Percentiles rank a stretch among this genome's conserved stretches.
phyloP scores from a whole-genome alignment of 257 asterid genomes.

The Fraxinus quadrangulata region DNA sequence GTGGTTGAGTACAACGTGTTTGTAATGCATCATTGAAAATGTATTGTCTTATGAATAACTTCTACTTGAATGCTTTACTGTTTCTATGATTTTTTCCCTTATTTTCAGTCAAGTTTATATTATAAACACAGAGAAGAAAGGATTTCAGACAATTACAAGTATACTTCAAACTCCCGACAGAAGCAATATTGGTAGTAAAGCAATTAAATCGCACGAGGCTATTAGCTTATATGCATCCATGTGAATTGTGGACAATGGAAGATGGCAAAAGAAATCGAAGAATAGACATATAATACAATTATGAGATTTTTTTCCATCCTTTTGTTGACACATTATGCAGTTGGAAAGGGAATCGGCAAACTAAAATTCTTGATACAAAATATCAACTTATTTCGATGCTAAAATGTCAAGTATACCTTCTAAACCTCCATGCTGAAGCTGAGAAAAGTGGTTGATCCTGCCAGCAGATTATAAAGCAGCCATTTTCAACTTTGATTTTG shows the following conservation, averaged over 20 bases:
- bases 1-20: conserved; percentile 62
- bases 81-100: not conserved
- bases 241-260: not conserved
- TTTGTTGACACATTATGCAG: not conserved
- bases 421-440: conserved; percentile 68
- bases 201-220: not conserved
- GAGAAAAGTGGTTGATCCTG: conserved; percentile 70
- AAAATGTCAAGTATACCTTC: conserved; percentile 33
- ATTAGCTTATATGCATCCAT: not conserved
- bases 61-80: not conserved
- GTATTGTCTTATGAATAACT: not conserved
- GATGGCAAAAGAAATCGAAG: not conserved
- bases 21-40: conserved; percentile 41
- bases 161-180: not conserved
- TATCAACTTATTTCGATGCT: not conserved
- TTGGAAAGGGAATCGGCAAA: not conserved
- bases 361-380: not conserved
- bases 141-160: not conserved
- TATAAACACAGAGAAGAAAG: not conserved
- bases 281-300: not conserved
- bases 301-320: not conserved
- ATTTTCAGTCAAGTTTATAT: not conserved
- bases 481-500: conserved; percentile 56
- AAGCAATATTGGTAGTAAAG: not conserved
- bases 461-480: conserved; percentile 71